phyloP scores from a whole-genome alignment of 305 asterid species.

The Lippia alba region DNA sequence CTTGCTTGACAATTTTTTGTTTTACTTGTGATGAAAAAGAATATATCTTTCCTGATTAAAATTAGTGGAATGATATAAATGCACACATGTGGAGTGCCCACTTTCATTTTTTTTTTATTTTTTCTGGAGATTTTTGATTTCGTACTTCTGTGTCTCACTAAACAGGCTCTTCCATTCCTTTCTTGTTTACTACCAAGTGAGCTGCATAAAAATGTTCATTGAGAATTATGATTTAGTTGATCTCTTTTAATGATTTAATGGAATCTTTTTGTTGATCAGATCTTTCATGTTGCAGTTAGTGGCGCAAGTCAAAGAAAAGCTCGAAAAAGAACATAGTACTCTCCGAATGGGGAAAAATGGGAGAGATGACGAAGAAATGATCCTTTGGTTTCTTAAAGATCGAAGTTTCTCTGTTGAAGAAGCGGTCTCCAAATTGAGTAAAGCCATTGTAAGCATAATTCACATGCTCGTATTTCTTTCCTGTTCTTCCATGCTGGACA shows the following conservation, averaged over 20 bases:
- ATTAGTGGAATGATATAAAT: background rate
- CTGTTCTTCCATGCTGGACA: background rate
- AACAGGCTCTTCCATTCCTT: background rate
- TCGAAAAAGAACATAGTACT: conserved; percentile 56
- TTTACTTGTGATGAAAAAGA: too few species aligned
- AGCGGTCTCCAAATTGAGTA: conserved; percentile 71
- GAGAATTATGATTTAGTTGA: background rate
- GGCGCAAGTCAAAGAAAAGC: conserved; percentile 76
- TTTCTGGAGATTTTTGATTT: background rate
- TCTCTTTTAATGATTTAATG: background rate
- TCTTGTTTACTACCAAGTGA: background rate
- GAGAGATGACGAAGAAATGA: conserved; percentile 91
- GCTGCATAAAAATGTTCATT: background rate
- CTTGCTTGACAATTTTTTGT: background rate
- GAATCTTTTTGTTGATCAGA: background rate
- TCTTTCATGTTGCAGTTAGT: background rate
- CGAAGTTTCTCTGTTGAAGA: conserved; percentile 77
- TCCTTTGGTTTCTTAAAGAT: conserved; percentile 89
- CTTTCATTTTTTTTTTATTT: background rate
- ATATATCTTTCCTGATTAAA: background rate
- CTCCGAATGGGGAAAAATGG: conserved; percentile 86
- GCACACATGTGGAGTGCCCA: background rate
- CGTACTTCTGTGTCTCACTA: background rate
- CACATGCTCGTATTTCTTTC: background rate
- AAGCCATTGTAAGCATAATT: conserved; percentile 72